These are phyloP conservation scores for Cytospora mali DNA, from an alignment of 2,329 filamentous ascomycete genomes.

Conservation along the genomic window DNA sequence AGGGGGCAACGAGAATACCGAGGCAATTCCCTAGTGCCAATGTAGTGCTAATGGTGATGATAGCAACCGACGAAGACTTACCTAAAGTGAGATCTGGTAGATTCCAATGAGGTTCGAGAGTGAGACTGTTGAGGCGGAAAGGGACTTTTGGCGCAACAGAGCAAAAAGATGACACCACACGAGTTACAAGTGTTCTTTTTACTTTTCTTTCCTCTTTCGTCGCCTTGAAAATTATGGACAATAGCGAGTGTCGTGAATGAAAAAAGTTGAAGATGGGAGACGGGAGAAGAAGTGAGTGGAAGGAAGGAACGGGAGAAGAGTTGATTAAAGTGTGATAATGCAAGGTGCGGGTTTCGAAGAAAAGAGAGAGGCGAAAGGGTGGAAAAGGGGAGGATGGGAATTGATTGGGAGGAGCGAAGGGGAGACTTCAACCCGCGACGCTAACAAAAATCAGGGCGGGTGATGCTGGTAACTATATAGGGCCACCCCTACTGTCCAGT, in stretches of 20 bases:
- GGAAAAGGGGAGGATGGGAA: constrained; percentile 18
- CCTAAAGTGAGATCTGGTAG: constrained; percentile 16
- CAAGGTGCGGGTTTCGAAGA: constrained; percentile 15
- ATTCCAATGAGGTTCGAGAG: constrained; percentile 26
- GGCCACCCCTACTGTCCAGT: constrained; percentile 11
- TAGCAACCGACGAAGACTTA: constrained; percentile 19
- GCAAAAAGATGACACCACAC: constrained; percentile 21
- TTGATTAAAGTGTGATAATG: constrained; percentile 15
- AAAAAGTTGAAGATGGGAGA: constrained; percentile 17
- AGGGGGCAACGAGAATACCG: constrained; percentile 13
- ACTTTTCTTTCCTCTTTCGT: constrained; percentile 24
- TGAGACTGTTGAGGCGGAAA: constrained; percentile 13
- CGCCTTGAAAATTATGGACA: constrained; percentile 23
- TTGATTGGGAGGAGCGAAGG: constrained; percentile 21
- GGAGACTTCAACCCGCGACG: constrained; percentile 21
- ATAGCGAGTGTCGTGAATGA: constrained; percentile 30
- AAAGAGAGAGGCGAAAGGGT: constrained; percentile 19
- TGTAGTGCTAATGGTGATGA: not conserved
- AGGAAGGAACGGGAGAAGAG: constrained; percentile 13
- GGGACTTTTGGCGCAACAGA: not conserved
- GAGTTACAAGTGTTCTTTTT: constrained; percentile 17
- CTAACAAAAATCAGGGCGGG: constrained; percentile 22
- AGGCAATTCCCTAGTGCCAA: not conserved
- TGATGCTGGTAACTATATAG: constrained; percentile 10
- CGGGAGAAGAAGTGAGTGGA: constrained; percentile 18